A percentile compares a stretch with the other conserved stretches of the same genome.
Evolutionary conservation across 1,139 yeast genomes (phyloP).

Genomic region (Candida gigantensis): DNA sequence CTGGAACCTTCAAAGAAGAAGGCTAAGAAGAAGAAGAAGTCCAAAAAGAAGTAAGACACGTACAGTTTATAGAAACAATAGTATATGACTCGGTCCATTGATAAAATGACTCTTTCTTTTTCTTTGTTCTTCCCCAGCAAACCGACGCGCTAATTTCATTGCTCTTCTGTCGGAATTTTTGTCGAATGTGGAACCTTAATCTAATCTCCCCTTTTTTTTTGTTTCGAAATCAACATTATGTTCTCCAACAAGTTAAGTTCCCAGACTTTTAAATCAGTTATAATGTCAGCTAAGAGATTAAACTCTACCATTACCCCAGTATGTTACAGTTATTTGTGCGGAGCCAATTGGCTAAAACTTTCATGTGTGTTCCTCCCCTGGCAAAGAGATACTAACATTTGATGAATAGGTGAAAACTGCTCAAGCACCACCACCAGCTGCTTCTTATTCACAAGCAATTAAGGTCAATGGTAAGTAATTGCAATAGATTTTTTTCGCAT

Average conservation of each 20-base stretch:
- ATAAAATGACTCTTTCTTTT: not conserved
- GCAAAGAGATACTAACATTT: too few species aligned
- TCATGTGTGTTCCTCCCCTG: too few species aligned
- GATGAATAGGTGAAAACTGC: slow-evolving; percentile 60
- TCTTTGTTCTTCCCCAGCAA: too few species aligned
- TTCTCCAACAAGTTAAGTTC: slow-evolving; percentile 23
- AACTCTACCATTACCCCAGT: slow-evolving; percentile 49
- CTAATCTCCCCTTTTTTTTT: not conserved
- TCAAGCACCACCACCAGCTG: slow-evolving; percentile 93
- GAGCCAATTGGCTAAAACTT: too few species aligned
- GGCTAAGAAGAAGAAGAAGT: slow-evolving; percentile 26
- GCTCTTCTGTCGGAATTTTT: too few species aligned
- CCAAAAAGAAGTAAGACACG: slow-evolving; percentile 21
- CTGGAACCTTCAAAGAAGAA: slow-evolving; percentile 18
- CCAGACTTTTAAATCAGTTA: slow-evolving; percentile 21
- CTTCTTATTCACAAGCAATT: slow-evolving; percentile 91
- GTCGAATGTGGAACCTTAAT: too few species aligned
- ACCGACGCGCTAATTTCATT: too few species aligned
- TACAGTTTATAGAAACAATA: not conserved
- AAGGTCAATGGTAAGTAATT: slow-evolving; percentile 68
- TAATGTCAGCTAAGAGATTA: slow-evolving; percentile 23
- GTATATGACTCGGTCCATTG: too few species aligned
- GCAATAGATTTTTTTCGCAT: too few species aligned
- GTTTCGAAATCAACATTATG: slow-evolving; percentile 14
- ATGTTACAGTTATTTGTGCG: too few species aligned